Base-by-base conservation (phyloP, 2,329 filamentous ascomycete genomes). In the Penicillium glabrum region DNA sequence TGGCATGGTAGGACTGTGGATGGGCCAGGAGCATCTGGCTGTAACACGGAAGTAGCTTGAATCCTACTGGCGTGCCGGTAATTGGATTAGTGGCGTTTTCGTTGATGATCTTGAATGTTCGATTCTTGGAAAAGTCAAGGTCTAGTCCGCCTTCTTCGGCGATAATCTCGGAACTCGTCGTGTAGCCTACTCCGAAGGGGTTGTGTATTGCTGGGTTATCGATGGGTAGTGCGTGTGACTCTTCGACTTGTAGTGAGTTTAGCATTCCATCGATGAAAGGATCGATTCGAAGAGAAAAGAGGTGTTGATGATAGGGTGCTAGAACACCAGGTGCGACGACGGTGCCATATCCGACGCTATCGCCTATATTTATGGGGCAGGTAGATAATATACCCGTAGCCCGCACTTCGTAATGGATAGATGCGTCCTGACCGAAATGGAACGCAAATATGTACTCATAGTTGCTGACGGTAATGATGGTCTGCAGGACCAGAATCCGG, bases 101-200 rank as follows among this genome's bases (percentile, higher is more conserved):
- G 61, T 85, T 86, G 65, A 83, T 74, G 49, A 86, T 83, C 63
- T 84, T 85, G 78, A 84, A 86, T 5, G 73, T 75, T 27, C 83
- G 78, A 64, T 80, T 65, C 24, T 56, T 66, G 11, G 55, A 60
- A 23, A 73, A 66, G 51, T 73, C 68, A 1, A 68, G 59, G 63
- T 83, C 76, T 7, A 82, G 71, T 51, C 79, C 75, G 5, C 72
- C 70, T 50, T 81, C 78, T 14, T 71, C 67, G 0, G 73, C 68
- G 48, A 84, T 64, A 10, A 77, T 72, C 2, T 74, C 76, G 27
- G 74, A 72, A 2, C 60, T 57, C 0, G 80, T 77, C 0, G 70
- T 78, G 68, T 83, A 85, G 1, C 78, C 79, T n/a, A 78, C 69
- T 2, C 79, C 79, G 60, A 80, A 77, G 1, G 82, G 82, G 64